These are phyloP conservation scores for Kalanchoe fedtschenkoi DNA, from an alignment of 164 flowering plant species.

Conservation along the genomic window DNA sequence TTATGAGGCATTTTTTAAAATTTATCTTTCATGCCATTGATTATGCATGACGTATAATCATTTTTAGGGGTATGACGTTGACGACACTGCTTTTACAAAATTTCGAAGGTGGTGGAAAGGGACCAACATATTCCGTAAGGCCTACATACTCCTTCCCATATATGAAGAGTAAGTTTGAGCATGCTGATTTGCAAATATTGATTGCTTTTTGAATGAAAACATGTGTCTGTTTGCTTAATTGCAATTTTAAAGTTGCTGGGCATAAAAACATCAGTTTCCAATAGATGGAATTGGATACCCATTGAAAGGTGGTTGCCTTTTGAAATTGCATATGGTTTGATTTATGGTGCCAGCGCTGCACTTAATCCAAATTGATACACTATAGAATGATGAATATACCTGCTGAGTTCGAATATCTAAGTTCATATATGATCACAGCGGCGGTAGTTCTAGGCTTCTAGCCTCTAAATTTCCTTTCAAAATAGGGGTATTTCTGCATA, in stretches of 20 bases:
- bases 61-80: conserved; percentile 38
- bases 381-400: too few relatives aligned
- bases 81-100: conserved; percentile 47
- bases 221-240: not conserved
- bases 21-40: not conserved
- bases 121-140: conserved; percentile 76
- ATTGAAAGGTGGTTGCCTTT: not conserved
- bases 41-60: conserved; percentile 9
- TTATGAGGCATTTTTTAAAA: not conserved
- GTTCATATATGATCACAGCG: too few relatives aligned
- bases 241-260: not conserved
- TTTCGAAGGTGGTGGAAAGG: conserved; percentile 99
- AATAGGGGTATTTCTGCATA: too few relatives aligned
- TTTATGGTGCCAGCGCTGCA: not conserved
- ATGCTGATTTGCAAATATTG: not conserved
- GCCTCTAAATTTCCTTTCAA: too few relatives aligned
- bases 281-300: not conserved
- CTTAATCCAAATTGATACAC: not conserved
- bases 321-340: not conserved
- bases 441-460: too few relatives aligned
- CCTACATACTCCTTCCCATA: conserved; percentile 79
- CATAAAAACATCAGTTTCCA: not conserved
- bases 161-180: conserved; percentile 65
- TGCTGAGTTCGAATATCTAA: too few relatives aligned
- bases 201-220: not conserved